These are phyloP conservation scores for Penicillium daleae DNA, from an alignment of 495 filamentous ascomycete genomes.

Conservation along the genomic window DNA sequence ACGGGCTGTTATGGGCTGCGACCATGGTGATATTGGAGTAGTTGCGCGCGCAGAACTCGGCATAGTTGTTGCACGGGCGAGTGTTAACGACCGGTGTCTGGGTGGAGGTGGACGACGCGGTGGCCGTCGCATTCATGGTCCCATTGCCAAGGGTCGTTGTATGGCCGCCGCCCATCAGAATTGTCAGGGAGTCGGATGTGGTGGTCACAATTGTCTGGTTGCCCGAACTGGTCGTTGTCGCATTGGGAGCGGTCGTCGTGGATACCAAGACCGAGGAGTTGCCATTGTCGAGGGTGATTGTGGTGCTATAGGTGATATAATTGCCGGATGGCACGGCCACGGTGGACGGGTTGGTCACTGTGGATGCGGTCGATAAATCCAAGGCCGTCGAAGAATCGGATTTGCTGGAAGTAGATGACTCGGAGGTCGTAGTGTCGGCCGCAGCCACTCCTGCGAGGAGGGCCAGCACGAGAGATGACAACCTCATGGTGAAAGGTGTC, in stretches of 20 bases:
- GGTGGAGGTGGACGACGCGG: conserved; percentile 40
- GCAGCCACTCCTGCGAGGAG: conserved; percentile 21
- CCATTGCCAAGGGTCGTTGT: conserved; percentile 46
- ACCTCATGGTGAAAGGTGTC: conserved; percentile 25
- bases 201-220: conserved; percentile 41
- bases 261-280: conserved; percentile 23
- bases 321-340: conserved; percentile 37
- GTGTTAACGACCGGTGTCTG: conserved; percentile 65
- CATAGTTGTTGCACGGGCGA: conserved; percentile 81
- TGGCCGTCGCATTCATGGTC: conserved; percentile 48
- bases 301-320: conserved; percentile 47
- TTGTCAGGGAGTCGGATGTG: conserved; percentile 41
- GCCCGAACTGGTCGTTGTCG: conserved; percentile 26
- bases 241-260: conserved; percentile 25
- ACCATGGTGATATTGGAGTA: conserved; percentile 92
- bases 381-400: conserved; percentile 19
- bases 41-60: conserved; percentile 78
- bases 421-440: conserved; percentile 17
- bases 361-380: conserved; percentile 22
- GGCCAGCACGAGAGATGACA: conserved; percentile 21
- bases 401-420: conserved; percentile 20
- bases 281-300: conserved; percentile 37
- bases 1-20: conserved; percentile 87
- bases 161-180: conserved; percentile 41
- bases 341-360: conserved; percentile 17